These are phyloP conservation scores for Brettanomyces bruxellensis DNA, from an alignment of 805 yeast species.

Conservation along the genomic window DNA sequence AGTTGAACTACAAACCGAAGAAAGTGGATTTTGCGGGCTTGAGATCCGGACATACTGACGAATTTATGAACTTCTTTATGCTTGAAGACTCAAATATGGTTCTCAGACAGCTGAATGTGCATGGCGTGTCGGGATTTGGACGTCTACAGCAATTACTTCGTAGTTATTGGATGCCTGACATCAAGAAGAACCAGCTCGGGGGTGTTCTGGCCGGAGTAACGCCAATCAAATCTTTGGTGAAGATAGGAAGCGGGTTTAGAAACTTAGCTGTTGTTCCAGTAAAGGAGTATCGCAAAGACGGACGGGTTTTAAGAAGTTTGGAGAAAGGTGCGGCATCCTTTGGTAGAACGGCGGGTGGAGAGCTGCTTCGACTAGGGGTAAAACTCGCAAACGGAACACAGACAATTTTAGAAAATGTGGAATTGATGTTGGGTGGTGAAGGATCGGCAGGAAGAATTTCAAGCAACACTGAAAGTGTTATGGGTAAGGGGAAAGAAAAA, in stretches of 20 bases:
- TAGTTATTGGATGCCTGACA: conserved; percentile 83
- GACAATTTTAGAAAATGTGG: conserved; percentile 68
- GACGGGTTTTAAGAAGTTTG: conserved; percentile 56
- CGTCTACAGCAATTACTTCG: conserved; percentile 47
- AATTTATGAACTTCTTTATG: conserved; percentile 80
- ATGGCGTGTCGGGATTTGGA: conserved; percentile 73
- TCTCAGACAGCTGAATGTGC: conserved; percentile 50
- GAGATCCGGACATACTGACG: conserved; percentile 78
- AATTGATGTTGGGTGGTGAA: conserved; percentile 67
- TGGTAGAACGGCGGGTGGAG: conserved; percentile 72
- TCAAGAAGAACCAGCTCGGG: conserved; percentile 67
- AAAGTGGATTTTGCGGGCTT: conserved; percentile 78
- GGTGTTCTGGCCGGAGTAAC: conserved; percentile 80
- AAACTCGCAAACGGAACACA: conserved; percentile 87
- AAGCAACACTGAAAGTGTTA: neutral
- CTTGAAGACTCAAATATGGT: conserved; percentile 77
- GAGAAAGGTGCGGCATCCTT: conserved; percentile 70
- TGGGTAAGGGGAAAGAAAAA: neutral
- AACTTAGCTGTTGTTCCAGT: conserved; percentile 68
- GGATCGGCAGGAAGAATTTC: conserved; percentile 40
- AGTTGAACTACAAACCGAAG: conserved; percentile 87
- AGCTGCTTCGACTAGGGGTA: conserved; percentile 72
- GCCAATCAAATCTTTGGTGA: conserved; percentile 68
- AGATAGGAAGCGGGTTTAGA: conserved; percentile 70
- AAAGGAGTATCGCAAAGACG: conserved; percentile 66